Evolutionary conservation across 768 basidiomycete genomes (phyloP).

Genomic region (Lactarius sanguifluus): DNA sequence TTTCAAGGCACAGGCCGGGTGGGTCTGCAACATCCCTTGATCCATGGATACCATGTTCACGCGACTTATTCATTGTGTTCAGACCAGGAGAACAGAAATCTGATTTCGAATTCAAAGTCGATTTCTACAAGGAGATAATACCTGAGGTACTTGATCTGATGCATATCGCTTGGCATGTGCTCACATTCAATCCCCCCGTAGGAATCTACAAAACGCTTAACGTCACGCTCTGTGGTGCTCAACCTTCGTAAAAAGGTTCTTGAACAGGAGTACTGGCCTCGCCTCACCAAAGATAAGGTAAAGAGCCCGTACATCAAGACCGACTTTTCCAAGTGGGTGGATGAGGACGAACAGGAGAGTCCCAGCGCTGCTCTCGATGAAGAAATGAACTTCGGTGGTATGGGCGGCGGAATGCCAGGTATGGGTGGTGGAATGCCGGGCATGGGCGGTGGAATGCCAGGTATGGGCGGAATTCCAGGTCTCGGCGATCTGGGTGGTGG

Average conservation of each 20-base stretch:
- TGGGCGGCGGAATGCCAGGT: constrained; percentile 55
- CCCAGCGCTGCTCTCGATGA: constrained; percentile 45
- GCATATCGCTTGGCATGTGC: neutral
- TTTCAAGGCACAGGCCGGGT: constrained; percentile 66
- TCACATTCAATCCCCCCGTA: constrained; percentile 32
- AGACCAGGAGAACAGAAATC: neutral
- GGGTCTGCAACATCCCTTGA: constrained; percentile 48
- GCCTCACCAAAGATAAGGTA: constrained; percentile 85
- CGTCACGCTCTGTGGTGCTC: constrained; percentile 64
- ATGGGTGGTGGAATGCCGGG: constrained; percentile 41
- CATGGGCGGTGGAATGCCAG: constrained; percentile 45
- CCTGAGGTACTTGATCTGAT: constrained; percentile 57
- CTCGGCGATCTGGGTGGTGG: constrained; percentile 46
- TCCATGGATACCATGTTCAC: neutral
- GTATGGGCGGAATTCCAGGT: constrained; percentile 46
- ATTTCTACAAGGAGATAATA: constrained; percentile 72
- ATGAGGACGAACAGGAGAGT: constrained; percentile 94
- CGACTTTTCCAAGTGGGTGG: constrained; percentile 93
- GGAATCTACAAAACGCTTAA: constrained; percentile 60
- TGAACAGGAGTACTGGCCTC: constrained; percentile 84
- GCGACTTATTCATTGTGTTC: neutral
- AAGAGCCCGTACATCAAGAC: constrained; percentile 87
- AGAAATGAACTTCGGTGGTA: constrained; percentile 43
- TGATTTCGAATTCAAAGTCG: constrained; percentile 67
- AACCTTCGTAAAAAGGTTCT: constrained; percentile 79